Percentiles rank a stretch among this genome's conserved stretches.
Conservation (phyloP, 305 asterid species). For the Withania somnifera region DNA sequence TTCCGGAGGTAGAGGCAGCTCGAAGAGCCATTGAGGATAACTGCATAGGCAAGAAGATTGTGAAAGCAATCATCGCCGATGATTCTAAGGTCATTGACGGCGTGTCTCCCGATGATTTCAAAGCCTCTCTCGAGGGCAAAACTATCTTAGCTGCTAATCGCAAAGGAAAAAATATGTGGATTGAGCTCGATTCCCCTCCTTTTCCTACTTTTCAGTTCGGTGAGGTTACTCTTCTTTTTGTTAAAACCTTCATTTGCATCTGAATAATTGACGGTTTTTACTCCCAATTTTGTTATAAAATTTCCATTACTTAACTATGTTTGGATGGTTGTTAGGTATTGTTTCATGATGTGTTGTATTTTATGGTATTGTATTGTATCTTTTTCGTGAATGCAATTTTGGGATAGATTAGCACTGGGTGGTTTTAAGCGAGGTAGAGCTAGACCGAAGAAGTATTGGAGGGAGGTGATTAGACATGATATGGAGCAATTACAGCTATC, state of each 20-base stretch:
- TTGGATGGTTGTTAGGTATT: too few relatives aligned
- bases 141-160: conserved; percentile 79
- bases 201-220: conserved; percentile 94
- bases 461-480: too few relatives aligned
- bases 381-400: too few relatives aligned
- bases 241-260: background rate
- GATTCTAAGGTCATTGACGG: conserved; percentile 78
- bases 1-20: conserved; percentile 98
- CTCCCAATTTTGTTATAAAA: background rate
- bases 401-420: too few relatives aligned
- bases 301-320: background rate
- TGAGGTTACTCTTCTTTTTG: conserved; percentile 7
- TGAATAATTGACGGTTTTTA: background rate
- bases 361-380: too few relatives aligned
- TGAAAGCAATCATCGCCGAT: conserved; percentile 51
- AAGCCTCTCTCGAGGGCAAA: conserved; percentile 67
- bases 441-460: too few relatives aligned
- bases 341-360: too few relatives aligned
- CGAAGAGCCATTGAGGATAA: conserved; percentile 75
- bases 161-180: conserved; percentile 97
- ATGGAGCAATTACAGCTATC: too few relatives aligned
- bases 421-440: too few relatives aligned
- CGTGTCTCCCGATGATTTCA: conserved; percentile 60
- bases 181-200: conserved; percentile 86
- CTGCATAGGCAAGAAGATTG: conserved; percentile 71